A percentile compares a stretch with the other conserved stretches of the same genome.
Conservation (phyloP, 306 rosid species). For the Cicer pinnatifidum region DNA sequence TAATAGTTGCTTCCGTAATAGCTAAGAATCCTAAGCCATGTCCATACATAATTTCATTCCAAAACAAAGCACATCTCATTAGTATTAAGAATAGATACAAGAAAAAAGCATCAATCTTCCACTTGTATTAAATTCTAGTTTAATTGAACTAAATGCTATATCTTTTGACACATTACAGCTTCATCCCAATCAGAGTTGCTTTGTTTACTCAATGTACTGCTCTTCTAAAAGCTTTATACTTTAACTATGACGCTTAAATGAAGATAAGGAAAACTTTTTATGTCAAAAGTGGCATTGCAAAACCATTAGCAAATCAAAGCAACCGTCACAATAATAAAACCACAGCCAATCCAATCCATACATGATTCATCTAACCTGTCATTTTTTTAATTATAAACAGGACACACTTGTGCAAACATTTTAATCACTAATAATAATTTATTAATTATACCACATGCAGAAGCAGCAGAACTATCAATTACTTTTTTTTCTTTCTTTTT, state of each 20-base stretch:
- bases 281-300: constrained; percentile 53
- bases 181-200: constrained; percentile 53
- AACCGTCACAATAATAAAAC: constrained; percentile 36
- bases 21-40: constrained; percentile 52
- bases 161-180: constrained; percentile 53
- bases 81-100: constrained; percentile 30
- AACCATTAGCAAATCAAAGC: constrained; percentile 43
- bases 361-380: constrained; percentile 34
- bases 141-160: constrained; percentile 41
- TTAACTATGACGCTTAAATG: constrained; percentile 42
- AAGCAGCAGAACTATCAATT: constrained; percentile 25
- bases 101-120: constrained; percentile 50
- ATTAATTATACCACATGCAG: constrained; percentile 21
- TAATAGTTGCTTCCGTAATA: constrained; percentile 47
- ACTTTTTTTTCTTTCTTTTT: constrained; percentile 14
- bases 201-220: constrained; percentile 48
- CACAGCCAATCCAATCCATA: constrained; percentile 38
- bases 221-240: constrained; percentile 48
- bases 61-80: constrained; percentile 45
- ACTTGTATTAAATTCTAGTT: constrained; percentile 48
- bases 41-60: constrained; percentile 42
- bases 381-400: constrained; percentile 34
- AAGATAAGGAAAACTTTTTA: constrained; percentile 62
- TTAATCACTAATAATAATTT: constrained; percentile 19
- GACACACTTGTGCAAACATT: constrained; percentile 29